Base-by-base conservation (phyloP, 2,329 filamentous ascomycete genomes). In the Myriosclerotinia curreyana region DNA sequence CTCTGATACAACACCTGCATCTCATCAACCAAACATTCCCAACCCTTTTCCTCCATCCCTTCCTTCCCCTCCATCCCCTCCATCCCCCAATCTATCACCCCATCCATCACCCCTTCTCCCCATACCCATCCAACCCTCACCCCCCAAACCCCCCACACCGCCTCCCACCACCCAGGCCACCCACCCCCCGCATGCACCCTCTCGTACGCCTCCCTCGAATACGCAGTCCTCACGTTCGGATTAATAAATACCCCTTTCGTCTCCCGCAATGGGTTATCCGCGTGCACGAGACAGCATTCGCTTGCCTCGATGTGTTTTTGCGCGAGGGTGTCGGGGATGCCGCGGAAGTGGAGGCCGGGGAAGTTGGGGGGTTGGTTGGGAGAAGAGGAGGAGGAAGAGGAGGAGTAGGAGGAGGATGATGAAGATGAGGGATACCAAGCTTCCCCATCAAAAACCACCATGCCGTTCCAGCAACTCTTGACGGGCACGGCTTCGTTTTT, bases 201-300 rank as follows among this genome's bases (percentile, higher is more conserved):
- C 22, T 79, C 75, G 55, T 82, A 79, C 5, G 82, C 79, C 15
- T 75, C 75, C n/a, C 77, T 73, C 67, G 78, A 83, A 72, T 91
- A 91, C 4, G 81, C 86, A 14, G 90, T 88, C 12, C 86, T 79
- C 12, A 91, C 87, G 17, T 81, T 80, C 1, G 88, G 86, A 73
- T 91, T 91, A 48, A 91, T 72, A 73, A 80, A 91, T 6, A 91
- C 84, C 59, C 88, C 85, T 76, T 70, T 80, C 82, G 67, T 85
- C 82, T 70, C 85, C 60, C 60, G 51, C n/a, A 46, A 8, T 14
- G 63, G 36, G n/a, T 67, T 81, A 72, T 91, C 88, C 4, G 84
- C 84, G 71, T 91, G 88, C 58, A 91, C 85, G 52, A 92, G 81
- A 75, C 90, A 93, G 76, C 89, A 92, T 75, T 93, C 90, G n/a